These are phyloP conservation scores for Lithocarpus polystachyus DNA, from an alignment of 306 rosid species.

Conservation along the genomic window DNA sequence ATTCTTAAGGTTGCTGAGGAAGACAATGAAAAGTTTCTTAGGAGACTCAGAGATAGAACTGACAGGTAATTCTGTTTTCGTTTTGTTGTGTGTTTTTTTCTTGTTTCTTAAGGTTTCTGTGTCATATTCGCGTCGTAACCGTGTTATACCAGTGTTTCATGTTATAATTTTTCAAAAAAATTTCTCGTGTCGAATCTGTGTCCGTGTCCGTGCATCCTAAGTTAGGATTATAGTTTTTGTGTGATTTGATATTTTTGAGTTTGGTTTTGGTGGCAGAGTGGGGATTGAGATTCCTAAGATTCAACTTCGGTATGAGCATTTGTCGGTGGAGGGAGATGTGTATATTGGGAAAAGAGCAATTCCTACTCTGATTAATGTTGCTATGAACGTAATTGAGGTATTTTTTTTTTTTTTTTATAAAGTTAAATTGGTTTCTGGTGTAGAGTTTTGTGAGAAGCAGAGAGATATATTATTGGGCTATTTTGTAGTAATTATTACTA, in stretches of 20 bases:
- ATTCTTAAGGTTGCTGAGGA: constrained; percentile 61
- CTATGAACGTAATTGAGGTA: constrained; percentile 67
- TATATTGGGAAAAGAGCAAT: constrained; percentile 75
- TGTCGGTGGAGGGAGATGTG: constrained; percentile 69
- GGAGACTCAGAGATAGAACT: constrained; percentile 48
- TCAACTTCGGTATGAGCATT: constrained; percentile 57
- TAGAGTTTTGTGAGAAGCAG: neutral
- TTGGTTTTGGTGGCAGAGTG: constrained; percentile 37
- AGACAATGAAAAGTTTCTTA: constrained; percentile 59
- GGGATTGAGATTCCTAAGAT: constrained; percentile 73
- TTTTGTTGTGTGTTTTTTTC: neutral
- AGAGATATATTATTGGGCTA: no score
- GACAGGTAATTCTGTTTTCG: constrained; percentile 39
- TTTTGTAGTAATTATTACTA: no score
- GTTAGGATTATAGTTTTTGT: neutral
- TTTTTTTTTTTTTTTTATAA: neutral
- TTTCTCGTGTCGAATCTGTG: no score
- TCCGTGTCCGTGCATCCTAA: no score
- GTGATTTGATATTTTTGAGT: neutral
- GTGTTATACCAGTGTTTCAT: no score
- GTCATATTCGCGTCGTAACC: no score
- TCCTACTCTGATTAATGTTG: constrained; percentile 57
- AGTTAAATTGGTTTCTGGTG: neutral
- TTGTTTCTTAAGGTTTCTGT: no score
- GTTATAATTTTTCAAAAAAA: no score